Evolutionary conservation across 805 yeast genomes (phyloP), one percentile per base, ranked within the genome.

Genomic region (Yamadazyma takamatsuzukensis): DNA sequence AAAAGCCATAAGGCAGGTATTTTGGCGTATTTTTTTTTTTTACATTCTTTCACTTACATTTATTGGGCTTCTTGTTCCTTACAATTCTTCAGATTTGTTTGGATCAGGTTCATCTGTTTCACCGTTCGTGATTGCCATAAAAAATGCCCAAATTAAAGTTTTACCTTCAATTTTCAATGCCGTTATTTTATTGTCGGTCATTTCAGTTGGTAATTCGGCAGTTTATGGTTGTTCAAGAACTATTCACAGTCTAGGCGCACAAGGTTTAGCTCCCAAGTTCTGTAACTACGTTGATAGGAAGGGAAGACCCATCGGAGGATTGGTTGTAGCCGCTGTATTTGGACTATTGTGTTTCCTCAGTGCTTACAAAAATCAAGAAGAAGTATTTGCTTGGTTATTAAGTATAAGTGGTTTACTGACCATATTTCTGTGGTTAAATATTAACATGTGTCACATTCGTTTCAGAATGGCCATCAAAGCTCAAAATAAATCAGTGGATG

Each of bases 131-230:
- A 70, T 82, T 56, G 87, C 89, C 25, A 74, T 81, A 36, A 62
- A 69, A 18, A 61, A 69, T 33, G 83, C 76, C 18, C 80, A 82
- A 45, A 76, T 82, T 43, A 62, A 61, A 30, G 83, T 76, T 25
- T 68, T 81, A 30, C 89, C 89, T 32, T 76, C 80, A 32, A 74
- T 83, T 41, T 80, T 83, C 65, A 83, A 83, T 52, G 85, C 78
- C 14, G 86, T 82, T 26, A 80, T 83, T 44, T 64, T 83, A 61
- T 56, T 82, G 37, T 79, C 89, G 3, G 86, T 83, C 17, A 57
- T 80, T 34, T 81, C 88, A 6, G 89, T 82, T 33, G 88, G 87
- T 45, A 83, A 82, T 64, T 76, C 87, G 15, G 76, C 88, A 2
- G 75, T 81, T 25, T 83, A 71, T 53, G 84, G 81, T n/a, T 73